Percentiles rank a stretch among this genome's conserved stretches.
phyloP scores from a whole-genome alignment of 352 stramenopile species.

The Elongisporangium prolatum region DNA sequence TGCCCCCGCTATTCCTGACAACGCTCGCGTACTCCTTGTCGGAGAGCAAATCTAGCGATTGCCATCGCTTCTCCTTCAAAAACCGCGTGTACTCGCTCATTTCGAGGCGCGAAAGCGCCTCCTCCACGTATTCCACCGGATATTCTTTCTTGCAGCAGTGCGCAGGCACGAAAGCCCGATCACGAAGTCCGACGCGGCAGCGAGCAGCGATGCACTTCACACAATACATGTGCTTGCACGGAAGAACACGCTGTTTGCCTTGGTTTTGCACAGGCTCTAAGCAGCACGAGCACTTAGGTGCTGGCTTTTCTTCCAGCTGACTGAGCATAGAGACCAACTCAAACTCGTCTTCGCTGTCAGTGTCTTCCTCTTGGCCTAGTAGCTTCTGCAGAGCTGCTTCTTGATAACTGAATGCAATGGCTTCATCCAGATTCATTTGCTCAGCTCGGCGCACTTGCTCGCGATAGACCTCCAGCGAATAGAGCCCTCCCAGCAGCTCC shows the following conservation, averaged over 20 bases:
- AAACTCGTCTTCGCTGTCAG: conserved; percentile 13
- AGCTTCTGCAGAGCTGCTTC: conserved; percentile 31
- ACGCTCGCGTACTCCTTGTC: conserved; percentile 56
- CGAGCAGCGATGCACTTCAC: conserved; percentile 39
- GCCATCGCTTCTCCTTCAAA: conserved; percentile 47
- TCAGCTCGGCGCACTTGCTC: conserved; percentile 32
- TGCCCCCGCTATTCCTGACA: conserved; percentile 21
- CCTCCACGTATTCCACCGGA: conserved; percentile 50
- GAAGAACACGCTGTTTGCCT: conserved; percentile 20
- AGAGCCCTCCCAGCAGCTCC: conserved; percentile 17
- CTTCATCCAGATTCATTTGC: conserved; percentile 28
- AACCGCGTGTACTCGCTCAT: conserved; percentile 47
- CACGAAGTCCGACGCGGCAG: conserved; percentile 42
- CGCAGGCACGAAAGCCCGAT: conserved; percentile 53
- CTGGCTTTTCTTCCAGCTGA: conserved; percentile 26
- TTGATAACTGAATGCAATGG: conserved; percentile 41
- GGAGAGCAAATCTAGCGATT: conserved; percentile 34
- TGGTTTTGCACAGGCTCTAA: conserved; percentile 12
- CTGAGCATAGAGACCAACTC: conserved; percentile 8
- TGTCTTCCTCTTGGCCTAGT: conserved; percentile 9
- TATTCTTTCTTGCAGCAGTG: conserved; percentile 75
- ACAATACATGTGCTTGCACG: conserved; percentile 68
- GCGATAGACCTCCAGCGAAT: conserved; percentile 32
- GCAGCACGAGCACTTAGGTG: conserved; percentile 38
- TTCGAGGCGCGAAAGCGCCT: conserved; percentile 25